A percentile compares a stretch with the other conserved stretches of the same genome.
Evolutionary conservation across 179 eudicot genomes (phyloP).

Genomic region (Spergularia azorica): DNA sequence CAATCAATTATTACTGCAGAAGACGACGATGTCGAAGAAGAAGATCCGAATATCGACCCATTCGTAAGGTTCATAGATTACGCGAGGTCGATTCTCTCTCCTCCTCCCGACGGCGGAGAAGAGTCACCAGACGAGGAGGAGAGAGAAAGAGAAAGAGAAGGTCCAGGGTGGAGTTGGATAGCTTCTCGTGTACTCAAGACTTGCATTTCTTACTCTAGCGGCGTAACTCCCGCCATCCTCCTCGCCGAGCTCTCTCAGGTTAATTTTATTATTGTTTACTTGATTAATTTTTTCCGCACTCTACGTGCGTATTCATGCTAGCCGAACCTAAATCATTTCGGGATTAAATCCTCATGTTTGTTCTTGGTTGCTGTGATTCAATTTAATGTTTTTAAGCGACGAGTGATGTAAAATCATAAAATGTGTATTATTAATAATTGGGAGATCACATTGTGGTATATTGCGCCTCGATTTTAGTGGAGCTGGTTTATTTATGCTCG

Average conservation of each 20-base stretch:
- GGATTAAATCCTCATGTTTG: too few species aligned
- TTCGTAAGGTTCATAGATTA: conserved; percentile 66
- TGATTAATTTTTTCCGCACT: too few species aligned
- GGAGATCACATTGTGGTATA: neutral
- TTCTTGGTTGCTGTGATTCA: too few species aligned
- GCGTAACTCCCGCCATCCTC: conserved; percentile 90
- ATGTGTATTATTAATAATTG: too few species aligned
- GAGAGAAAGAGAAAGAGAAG: conserved; percentile 26
- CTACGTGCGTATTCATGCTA: too few species aligned
- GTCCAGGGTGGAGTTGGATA: conserved; percentile 89
- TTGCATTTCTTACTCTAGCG: conserved; percentile 81
- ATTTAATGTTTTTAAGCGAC: too few species aligned
- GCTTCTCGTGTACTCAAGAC: conserved; percentile 76
- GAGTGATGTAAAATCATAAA: too few species aligned
- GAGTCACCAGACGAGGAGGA: conserved; percentile 33
- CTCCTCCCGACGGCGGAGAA: conserved; percentile 19
- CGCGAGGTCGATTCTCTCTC: conserved; percentile 58
- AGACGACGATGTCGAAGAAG: neutral
- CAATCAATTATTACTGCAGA: neutral
- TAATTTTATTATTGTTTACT: neutral
- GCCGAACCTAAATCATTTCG: too few species aligned
- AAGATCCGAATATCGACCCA: conserved; percentile 44
- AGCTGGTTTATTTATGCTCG: neutral
- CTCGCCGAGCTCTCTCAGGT: conserved; percentile 92
- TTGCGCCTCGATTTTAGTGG: neutral